phyloP scores from a whole-genome alignment of 2,329 filamentous ascomycete genomes.

The Penicillium sp. region DNA sequence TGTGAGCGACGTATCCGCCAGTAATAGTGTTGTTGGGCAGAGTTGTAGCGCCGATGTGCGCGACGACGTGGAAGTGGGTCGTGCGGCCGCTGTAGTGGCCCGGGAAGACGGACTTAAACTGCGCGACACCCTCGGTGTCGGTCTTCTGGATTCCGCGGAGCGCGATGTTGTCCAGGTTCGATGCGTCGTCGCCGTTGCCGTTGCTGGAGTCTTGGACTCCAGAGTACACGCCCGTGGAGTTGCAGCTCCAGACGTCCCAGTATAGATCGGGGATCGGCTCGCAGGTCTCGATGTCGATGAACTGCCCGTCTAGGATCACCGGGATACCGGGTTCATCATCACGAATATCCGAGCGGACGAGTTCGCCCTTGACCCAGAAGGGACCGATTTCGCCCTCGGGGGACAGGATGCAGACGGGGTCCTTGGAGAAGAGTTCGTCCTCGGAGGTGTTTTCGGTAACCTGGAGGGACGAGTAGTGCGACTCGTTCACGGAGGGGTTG shows the following conservation, averaged over 20 bases:
- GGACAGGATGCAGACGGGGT: slow-evolving; percentile 50
- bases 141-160: slow-evolving; percentile 51
- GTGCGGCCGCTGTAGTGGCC: slow-evolving; percentile 49
- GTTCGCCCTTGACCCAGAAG: slow-evolving; percentile 51
- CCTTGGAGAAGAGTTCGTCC: slow-evolving; percentile 30
- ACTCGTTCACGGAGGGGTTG: slow-evolving; percentile 39
- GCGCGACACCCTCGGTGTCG: slow-evolving; percentile 50
- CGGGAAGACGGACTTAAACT: slow-evolving; percentile 50
- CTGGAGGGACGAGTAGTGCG: slow-evolving; percentile 42
- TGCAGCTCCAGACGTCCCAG: slow-evolving; percentile 51
- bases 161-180: slow-evolving; percentile 43
- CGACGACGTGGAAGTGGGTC: slow-evolving; percentile 52
- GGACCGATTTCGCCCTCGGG: slow-evolving; percentile 55
- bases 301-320: slow-evolving; percentile 9
- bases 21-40: slow-evolving; percentile 48
- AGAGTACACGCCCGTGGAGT: slow-evolving; percentile 37
- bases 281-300: slow-evolving; percentile 26
- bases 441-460: slow-evolving; percentile 29
- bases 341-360: slow-evolving; percentile 41
- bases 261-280: slow-evolving; percentile 39
- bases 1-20: slow-evolving; percentile 56
- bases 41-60: slow-evolving; percentile 36
- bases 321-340: slow-evolving; percentile 20
- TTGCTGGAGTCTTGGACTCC: slow-evolving; percentile 8
- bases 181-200: slow-evolving; percentile 11